Percentiles rank a stretch among this genome's conserved stretches.
Evolutionary conservation across 345 rosid genomes (phyloP).

Genomic region (Lumnitzera littorea): DNA sequence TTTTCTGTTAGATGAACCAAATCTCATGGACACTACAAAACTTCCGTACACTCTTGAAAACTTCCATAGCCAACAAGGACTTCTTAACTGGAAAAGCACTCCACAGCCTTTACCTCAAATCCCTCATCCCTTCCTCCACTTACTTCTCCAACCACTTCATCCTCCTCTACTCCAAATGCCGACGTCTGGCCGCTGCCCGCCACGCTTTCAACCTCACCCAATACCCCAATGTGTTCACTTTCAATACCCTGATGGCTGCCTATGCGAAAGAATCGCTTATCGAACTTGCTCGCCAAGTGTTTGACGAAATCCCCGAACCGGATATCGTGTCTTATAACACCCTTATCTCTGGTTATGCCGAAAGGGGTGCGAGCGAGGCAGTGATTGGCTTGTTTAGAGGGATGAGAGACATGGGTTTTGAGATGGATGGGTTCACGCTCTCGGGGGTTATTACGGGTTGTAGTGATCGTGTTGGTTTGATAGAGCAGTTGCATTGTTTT

Average conservation of each 20-base stretch:
- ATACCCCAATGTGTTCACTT: slow-evolving; percentile 66
- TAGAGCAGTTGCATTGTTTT: slow-evolving; percentile 60
- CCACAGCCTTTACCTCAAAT: slow-evolving; percentile 63
- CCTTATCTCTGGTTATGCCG: slow-evolving; percentile 66
- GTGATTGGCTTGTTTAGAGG: slow-evolving; percentile 46
- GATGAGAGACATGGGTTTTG: slow-evolving; percentile 47
- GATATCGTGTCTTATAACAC: slow-evolving; percentile 79
- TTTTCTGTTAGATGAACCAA: slow-evolving; percentile 35
- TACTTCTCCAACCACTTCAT: slow-evolving; percentile 84
- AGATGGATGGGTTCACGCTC: slow-evolving; percentile 65
- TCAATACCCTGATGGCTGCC: slow-evolving; percentile 53
- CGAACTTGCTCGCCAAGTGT: slow-evolving; percentile 48
- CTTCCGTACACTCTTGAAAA: slow-evolving; percentile 49
- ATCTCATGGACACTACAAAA: slow-evolving; percentile 34
- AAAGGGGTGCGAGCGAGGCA: slow-evolving; percentile 31
- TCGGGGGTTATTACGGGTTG: slow-evolving; percentile 69
- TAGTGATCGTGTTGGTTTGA: slow-evolving; percentile 32
- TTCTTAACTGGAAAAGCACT: slow-evolving; percentile 59
- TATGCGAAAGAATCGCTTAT: slow-evolving; percentile 39
- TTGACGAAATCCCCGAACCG: slow-evolving; percentile 73
- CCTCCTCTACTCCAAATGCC: slow-evolving; percentile 82
- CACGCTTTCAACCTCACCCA: slow-evolving; percentile 38
- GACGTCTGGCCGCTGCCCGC: slow-evolving; percentile 42
- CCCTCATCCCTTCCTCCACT: slow-evolving; percentile 56
- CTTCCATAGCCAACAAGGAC: slow-evolving; percentile 44